Conservation (phyloP, 768 basidiomycete species). For the Tylopilus intermedius region DNA sequence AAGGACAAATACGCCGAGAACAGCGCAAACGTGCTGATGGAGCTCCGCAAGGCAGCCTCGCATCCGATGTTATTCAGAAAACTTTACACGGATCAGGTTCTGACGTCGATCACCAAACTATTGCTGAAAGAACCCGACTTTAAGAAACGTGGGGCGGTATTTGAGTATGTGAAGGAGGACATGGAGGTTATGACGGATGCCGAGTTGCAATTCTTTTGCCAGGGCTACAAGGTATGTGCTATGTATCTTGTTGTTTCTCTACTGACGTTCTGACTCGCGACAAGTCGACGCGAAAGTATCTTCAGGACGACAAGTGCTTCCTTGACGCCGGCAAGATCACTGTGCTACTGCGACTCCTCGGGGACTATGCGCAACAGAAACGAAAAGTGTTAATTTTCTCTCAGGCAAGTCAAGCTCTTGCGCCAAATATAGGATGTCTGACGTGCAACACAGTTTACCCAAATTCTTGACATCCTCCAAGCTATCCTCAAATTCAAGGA, state of each 20-base stretch:
- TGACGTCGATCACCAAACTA: constrained; percentile 73
- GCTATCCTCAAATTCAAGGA: constrained; percentile 67
- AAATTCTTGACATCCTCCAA: constrained; percentile 91
- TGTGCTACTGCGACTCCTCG: constrained; percentile 65
- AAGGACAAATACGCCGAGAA: constrained; percentile 78
- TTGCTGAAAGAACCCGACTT: constrained; percentile 91
- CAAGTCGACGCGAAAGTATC: constrained; percentile 68
- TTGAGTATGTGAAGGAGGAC: constrained; percentile 89
- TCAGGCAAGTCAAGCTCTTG: constrained; percentile 54
- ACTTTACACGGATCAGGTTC: constrained; percentile 69
- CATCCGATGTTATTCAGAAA: constrained; percentile 96
- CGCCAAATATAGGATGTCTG: not conserved
- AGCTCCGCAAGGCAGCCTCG: constrained; percentile 90
- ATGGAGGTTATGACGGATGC: constrained; percentile 99
- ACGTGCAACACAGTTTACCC: constrained; percentile 67
- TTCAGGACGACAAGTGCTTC: constrained; percentile 71
- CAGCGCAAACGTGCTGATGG: constrained; percentile 93
- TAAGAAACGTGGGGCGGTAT: constrained; percentile 73
- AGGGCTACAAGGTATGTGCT: constrained; percentile 76
- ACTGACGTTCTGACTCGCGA: constrained; percentile 7
- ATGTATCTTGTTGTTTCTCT: not conserved
- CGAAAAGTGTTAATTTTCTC: constrained; percentile 92
- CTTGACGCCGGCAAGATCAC: constrained; percentile 85
- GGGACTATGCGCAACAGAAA: constrained; percentile 57
- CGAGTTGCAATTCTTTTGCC: constrained; percentile 84